Evolutionary conservation across 495 filamentous ascomycete genomes (phyloP).

Genomic region (Aspergillus egyptiacus): DNA sequence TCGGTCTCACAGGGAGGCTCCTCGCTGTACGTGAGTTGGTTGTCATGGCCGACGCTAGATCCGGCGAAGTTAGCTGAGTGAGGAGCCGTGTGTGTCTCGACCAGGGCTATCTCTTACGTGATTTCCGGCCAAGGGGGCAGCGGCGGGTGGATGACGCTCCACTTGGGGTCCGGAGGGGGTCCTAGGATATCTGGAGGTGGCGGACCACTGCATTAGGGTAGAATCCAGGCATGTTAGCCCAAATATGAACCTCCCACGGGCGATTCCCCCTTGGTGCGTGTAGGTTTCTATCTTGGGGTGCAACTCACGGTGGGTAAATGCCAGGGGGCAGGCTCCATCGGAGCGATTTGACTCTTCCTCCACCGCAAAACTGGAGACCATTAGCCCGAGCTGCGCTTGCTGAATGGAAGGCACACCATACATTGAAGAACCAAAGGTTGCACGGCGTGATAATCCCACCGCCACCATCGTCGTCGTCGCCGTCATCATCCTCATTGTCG

Average conservation of each 20-base stretch:
- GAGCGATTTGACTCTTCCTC: not conserved
- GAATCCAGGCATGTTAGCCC: not conserved
- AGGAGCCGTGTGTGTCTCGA: not conserved
- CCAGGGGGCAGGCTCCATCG: not conserved
- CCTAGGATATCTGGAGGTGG: not conserved
- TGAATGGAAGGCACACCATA: not conserved
- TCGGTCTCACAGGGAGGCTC: constrained; percentile 1
- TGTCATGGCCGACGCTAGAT: not conserved
- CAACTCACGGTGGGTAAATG: not conserved
- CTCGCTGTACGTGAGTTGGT: not conserved
- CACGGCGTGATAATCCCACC: not conserved
- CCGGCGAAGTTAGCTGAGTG: not conserved
- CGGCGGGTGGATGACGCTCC: not conserved
- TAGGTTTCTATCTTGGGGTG: not conserved
- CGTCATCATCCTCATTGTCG: not conserved
- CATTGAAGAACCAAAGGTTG: constrained; percentile 1
- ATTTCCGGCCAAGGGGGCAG: not conserved
- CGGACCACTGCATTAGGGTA: not conserved
- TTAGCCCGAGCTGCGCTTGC: not conserved
- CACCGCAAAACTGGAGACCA: not conserved
- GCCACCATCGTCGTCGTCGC: not conserved
- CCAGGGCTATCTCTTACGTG: not conserved
- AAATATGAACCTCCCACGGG: not conserved
- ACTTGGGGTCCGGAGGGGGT: not conserved
- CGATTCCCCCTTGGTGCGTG: no score